Conservation (phyloP, 371 early-diverging fungal species). For the Coemansia sp. region DNA sequence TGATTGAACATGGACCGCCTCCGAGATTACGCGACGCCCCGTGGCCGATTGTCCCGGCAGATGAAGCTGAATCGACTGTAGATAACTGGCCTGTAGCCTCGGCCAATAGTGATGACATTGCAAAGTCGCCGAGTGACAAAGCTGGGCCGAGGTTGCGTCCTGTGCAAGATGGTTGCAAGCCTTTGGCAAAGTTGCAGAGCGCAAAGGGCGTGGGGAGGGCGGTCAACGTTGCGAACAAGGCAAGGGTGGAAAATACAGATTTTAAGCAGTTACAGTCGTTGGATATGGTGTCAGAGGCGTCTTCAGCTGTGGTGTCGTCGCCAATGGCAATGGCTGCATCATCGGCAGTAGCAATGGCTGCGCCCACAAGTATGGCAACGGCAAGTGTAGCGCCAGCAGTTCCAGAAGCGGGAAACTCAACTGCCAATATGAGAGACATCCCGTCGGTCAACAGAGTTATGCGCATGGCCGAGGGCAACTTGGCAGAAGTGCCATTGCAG, state of each 20-base stretch:
- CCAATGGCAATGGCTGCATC: background rate
- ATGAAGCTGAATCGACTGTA: background rate
- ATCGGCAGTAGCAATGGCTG: background rate
- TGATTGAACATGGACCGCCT: background rate
- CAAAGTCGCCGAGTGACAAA: background rate
- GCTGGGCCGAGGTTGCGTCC: background rate
- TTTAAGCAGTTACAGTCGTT: background rate
- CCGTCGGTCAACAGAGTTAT: slow-evolving; percentile 5
- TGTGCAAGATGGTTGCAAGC: background rate
- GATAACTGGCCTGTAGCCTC: background rate
- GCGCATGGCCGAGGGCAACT: background rate
- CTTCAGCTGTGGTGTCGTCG: background rate
- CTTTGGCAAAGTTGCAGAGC: background rate
- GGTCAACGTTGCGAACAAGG: background rate
- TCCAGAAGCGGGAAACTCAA: background rate
- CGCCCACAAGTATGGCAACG: background rate
- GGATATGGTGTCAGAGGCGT: too few species aligned
- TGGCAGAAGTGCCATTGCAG: background rate
- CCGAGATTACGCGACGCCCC: background rate
- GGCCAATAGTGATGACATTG: background rate
- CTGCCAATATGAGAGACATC: background rate
- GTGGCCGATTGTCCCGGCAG: background rate
- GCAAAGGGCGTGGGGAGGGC: background rate
- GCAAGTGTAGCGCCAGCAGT: background rate
- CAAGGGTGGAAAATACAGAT: background rate